phyloP scores from a whole-genome alignment of 768 basidiomycete genomes.

The Porphyrellus cyaneotinctus region DNA sequence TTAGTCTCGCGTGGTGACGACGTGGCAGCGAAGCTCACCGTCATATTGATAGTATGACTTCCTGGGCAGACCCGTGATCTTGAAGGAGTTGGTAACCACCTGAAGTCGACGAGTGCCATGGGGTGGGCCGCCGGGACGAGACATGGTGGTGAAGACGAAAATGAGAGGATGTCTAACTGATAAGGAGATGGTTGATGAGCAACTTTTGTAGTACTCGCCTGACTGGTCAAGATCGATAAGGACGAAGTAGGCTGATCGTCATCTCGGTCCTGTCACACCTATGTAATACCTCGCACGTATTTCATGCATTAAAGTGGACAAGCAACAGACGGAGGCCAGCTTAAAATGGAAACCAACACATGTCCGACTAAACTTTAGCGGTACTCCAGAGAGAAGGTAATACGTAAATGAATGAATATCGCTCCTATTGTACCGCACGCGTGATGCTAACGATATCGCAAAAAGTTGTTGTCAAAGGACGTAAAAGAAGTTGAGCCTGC shows the following conservation, averaged over 20 bases:
- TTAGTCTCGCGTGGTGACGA: slow-evolving; percentile 1
- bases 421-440: slow-evolving; percentile 29
- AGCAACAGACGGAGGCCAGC: slow-evolving; percentile 23
- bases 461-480: slow-evolving; percentile 16
- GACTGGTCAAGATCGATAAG: slow-evolving; percentile 24
- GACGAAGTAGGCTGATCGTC: slow-evolving; percentile 6
- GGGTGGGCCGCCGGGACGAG: slow-evolving; percentile 16
- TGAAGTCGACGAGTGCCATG: slow-evolving; percentile 15
- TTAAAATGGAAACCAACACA: slow-evolving; percentile 27
- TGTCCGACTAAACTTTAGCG: slow-evolving; percentile 23
- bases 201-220: slow-evolving; percentile 8
- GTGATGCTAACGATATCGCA: slow-evolving; percentile 27
- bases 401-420: slow-evolving; percentile 33
- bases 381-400: slow-evolving; percentile 29
- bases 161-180: not conserved
- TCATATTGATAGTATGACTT: slow-evolving; percentile 31
- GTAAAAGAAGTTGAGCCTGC: slow-evolving; percentile 13
- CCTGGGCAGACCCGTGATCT: slow-evolving; percentile 25
- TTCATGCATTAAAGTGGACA: slow-evolving; percentile 17
- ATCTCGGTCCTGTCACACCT: not conserved
- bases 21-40: slow-evolving; percentile 20
- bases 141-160: slow-evolving; percentile 9
- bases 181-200: not conserved
- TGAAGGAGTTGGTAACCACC: slow-evolving; percentile 35
- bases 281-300: not conserved